Base-by-base conservation (phyloP, 805 yeast genomes). In the Ogataea nakhonphanomensis region DNA sequence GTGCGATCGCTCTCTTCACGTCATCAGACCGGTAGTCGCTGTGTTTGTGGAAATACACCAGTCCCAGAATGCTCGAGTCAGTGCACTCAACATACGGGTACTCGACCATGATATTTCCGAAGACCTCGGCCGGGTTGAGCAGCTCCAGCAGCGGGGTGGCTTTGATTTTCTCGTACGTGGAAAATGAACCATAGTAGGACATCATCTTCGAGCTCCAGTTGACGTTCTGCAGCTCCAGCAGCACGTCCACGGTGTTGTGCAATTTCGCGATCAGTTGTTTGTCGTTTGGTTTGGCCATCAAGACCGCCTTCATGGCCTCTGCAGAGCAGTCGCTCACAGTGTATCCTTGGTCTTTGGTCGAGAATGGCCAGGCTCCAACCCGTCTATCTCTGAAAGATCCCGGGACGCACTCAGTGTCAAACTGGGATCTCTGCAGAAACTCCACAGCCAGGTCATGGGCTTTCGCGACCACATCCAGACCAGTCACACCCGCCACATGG, bases 21-120 rank as follows among this genome's bases (percentile, higher is more conserved):
- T 85, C 89, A 5, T 69, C 73, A 5, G 71, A 64, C 44, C 84
- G 76, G 58, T 93, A 89, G 36, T 74, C 69, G 54, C 75, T 79
- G 54, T 78, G 68, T 44, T 78, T 72, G 32, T 80, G 69, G 65
- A 89, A 93, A 59, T 83, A 84, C 0, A 85, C 80, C 43, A 93
- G 68, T 0, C 99, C 99, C 25, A 93, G 66, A 5, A 93, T 95
- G 1, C 91, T 80, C 0, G 98, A 90, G 63, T 95, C 99, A 0
- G 98, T 89, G 61, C 99, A 93, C 62, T 93, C 99, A 14, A 95
- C 97, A 57, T 93, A 93, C 0, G 99, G 98, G 59, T 87, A 93
- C 62, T 93, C 99, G 20, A 93, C 95, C 99, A 93, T 93, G 44
- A 93, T 93, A 53, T 93, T 90, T 43, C 95, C 96, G 65, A 93